Evolutionary conservation across 805 yeast species (phyloP).

Genomic region (Lachancea nothofagi): DNA sequence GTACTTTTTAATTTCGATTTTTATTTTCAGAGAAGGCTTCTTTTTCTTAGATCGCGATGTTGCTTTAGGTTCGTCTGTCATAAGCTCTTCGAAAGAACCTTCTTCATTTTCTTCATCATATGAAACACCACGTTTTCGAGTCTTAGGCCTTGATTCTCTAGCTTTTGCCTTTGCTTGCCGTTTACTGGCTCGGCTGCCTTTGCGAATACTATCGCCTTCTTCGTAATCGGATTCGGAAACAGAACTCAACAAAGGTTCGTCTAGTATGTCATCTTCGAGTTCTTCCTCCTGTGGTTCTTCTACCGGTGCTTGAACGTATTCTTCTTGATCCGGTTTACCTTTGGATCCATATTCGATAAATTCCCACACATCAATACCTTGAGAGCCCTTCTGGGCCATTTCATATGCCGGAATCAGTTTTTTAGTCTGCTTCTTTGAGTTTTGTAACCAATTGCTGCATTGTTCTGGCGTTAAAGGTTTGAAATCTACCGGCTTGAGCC

Average conservation of each 20-base stretch:
- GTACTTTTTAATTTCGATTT: constrained; percentile 14
- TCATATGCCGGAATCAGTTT: constrained; percentile 43
- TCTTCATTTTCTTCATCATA: constrained; percentile 16
- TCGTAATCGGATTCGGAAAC: constrained; percentile 8
- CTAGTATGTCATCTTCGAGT: constrained; percentile 12
- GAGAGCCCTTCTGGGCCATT: constrained; percentile 37
- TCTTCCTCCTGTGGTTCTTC: constrained; percentile 22
- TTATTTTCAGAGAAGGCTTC: constrained; percentile 12
- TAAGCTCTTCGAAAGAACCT: constrained; percentile 20
- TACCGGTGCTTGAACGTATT: constrained; percentile 30
- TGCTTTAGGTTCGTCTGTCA: constrained; percentile 18
- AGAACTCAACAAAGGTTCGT: constrained; percentile 24
- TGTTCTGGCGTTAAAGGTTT: constrained; percentile 18
- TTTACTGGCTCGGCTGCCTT: constrained; percentile 23
- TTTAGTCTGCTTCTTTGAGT: constrained; percentile 46
- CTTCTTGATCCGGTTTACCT: constrained; percentile 30
- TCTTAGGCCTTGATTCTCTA: constrained; percentile 21
- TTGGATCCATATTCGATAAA: constrained; percentile 33
- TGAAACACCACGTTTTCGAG: constrained; percentile 12
- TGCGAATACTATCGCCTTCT: constrained; percentile 2
- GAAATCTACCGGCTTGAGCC: constrained; percentile 29
- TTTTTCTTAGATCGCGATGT: constrained; percentile 15
- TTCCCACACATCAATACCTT: constrained; percentile 30
- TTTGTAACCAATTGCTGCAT: constrained; percentile 23
- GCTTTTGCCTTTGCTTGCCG: constrained; percentile 22